Base-by-base conservation (phyloP, 148 eudicot species). In the Camellia sinensis region DNA sequence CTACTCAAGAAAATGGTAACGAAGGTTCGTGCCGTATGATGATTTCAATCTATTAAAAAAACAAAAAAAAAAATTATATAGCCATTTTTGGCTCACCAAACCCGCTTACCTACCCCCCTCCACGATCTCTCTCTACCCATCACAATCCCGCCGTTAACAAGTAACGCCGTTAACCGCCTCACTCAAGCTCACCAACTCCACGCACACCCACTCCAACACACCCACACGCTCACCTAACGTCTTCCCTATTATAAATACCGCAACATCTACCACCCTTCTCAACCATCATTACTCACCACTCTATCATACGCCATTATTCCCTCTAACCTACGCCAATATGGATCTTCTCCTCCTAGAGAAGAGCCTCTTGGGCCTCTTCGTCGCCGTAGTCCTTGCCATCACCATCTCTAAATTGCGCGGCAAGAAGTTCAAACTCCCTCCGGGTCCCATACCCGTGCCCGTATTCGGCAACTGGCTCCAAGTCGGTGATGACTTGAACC, bases 401-500 rank as follows among this genome's bases (percentile, higher is more conserved):
- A 19, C 75, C 0, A 65, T 93, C 70, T 86, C 97, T 2, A 88
- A 88, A 59, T 54, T 91, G 6, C 82, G 87, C 3, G 91, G 95
- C 2, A 87, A 84, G 75, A 80, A 81, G 0, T 80, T 89, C 64
- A 88, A 86, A 0, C 92, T 93, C 52, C 97, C 97, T 0, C 97
- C 97, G 0, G 97, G 95, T 0, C 97, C 97, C 3, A 2, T 89
- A 15, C 89, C 95, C 1, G 86, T 90, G 0, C 97, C 97, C 41
- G 78, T 93, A 0, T 89, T 93, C 82, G 97, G 97, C 0, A 93
- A 90, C 85, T 93, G 97, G 97, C 80, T 93, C 0, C 97, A 93
- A 63, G 95, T 93, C 48, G 97, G 97, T 0, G 93, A 93, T 67
- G 93, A 93, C 72, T 57, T 93, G 6, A 90, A 93, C 84, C 97